Evolutionary conservation across 768 basidiomycete species (phyloP).

Genomic region (Collybia mongolica): DNA sequence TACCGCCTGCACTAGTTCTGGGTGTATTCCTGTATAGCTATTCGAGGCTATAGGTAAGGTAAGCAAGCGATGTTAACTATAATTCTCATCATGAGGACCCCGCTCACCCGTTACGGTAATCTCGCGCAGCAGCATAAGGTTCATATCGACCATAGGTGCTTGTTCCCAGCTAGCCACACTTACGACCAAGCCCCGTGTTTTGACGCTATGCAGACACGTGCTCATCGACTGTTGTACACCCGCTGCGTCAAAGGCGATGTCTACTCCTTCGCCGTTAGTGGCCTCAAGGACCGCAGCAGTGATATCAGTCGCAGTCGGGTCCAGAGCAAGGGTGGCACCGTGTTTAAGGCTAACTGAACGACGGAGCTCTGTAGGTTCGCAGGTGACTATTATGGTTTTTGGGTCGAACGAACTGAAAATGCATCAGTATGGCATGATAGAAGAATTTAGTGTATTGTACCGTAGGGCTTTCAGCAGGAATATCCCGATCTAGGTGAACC

Average conservation of each 20-base stretch:
- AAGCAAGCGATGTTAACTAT: too few species aligned
- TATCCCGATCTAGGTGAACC: conserved; percentile 30
- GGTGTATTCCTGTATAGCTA: conserved; percentile 35
- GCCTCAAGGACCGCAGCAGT: conserved; percentile 21
- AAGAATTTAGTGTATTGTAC: conserved; percentile 9
- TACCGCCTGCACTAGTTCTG: conserved; percentile 37
- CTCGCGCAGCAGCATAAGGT: conserved; percentile 33
- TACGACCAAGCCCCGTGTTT: conserved; percentile 35
- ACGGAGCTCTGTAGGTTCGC: conserved; percentile 38
- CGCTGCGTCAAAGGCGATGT: conserved; percentile 47
- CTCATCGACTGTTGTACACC: conserved; percentile 38
- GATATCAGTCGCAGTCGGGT: conserved; percentile 30
- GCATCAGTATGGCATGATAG: neutral
- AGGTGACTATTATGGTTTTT: conserved; percentile 28
- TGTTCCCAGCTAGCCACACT: conserved; percentile 45
- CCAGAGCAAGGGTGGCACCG: conserved; percentile 34
- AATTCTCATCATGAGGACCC: too few species aligned
- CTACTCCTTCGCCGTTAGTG: conserved; percentile 34
- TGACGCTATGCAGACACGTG: conserved; percentile 31
- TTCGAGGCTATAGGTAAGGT: conserved; percentile 24
- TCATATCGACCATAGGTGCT: conserved; percentile 32
- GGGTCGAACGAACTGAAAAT: conserved; percentile 24
- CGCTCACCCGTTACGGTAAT: conserved; percentile 33
- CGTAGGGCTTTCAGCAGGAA: conserved; percentile 38
- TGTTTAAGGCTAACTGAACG: conserved; percentile 33